These are phyloP conservation scores for Claviceps sp. DNA, from an alignment of 2,329 filamentous ascomycete species.

Conservation along the genomic window DNA sequence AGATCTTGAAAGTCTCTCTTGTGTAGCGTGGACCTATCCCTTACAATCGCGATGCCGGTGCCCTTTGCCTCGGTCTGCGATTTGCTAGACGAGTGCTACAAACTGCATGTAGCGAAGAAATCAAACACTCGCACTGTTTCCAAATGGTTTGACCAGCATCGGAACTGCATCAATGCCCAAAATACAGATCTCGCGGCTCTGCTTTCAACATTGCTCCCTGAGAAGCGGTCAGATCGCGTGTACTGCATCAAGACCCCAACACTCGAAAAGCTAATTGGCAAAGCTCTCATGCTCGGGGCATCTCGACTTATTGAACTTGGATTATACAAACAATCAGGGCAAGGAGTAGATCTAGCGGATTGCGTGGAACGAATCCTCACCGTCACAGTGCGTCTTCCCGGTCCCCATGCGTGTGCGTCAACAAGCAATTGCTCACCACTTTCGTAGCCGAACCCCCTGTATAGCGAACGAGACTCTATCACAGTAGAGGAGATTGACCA, in stretches of 20 bases:
- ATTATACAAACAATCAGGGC: conserved; percentile 44
- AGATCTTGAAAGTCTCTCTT: not conserved
- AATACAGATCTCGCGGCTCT: conserved; percentile 49
- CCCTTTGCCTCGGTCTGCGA: conserved; percentile 60
- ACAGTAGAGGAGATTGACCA: conserved; percentile 61
- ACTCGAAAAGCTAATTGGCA: conserved; percentile 54
- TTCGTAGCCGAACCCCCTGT: conserved; percentile 30
- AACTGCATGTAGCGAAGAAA: conserved; percentile 20
- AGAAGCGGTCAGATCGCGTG: conserved; percentile 63
- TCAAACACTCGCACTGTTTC: conserved; percentile 28
- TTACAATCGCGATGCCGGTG: conserved; percentile 40
- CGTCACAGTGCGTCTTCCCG: conserved; percentile 35
- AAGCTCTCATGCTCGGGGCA: conserved; percentile 50
- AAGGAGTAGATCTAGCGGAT: conserved; percentile 53
- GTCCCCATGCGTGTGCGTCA: not conserved
- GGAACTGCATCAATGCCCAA: conserved; percentile 39
- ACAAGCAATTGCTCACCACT: not conserved
- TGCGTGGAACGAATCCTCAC: conserved; percentile 55
- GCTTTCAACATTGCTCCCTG: conserved; percentile 63
- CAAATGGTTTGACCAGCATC: conserved; percentile 58
- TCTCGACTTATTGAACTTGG: conserved; percentile 48
- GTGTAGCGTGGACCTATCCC: not conserved
- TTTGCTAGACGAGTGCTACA: conserved; percentile 55
- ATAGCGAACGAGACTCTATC: conserved; percentile 26
- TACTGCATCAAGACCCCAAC: conserved; percentile 52